A percentile compares a stretch with the other conserved stretches of the same genome.
Conservation (phyloP, 768 basidiomycete species). For the Mycena indigotica region DNA sequence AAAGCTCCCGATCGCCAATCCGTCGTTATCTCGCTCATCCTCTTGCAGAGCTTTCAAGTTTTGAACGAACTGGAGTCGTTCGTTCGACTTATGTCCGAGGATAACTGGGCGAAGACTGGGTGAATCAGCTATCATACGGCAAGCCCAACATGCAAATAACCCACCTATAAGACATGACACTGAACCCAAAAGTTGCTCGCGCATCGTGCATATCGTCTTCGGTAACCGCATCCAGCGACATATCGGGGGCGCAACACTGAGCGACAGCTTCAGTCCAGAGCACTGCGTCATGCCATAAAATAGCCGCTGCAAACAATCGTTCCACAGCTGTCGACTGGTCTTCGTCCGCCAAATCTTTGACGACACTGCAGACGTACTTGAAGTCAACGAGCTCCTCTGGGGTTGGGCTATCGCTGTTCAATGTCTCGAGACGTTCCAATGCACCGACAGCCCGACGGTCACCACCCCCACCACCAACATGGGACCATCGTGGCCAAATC, state of each 20-base stretch:
- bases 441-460: not conserved
- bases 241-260: constrained; percentile 1
- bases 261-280: not conserved
- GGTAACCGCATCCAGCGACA: constrained; percentile 1
- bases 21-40: not conserved
- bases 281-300: not conserved
- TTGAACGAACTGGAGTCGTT: constrained; percentile 4
- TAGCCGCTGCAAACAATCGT: not conserved
- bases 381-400: constrained; percentile 1
- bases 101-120: constrained; percentile 4
- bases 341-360: constrained; percentile 1
- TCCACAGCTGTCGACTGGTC: not conserved
- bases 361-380: not conserved
- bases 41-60: not conserved
- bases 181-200: constrained; percentile 3
- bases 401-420: constrained; percentile 1
- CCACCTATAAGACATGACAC: not conserved
- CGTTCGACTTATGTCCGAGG: not conserved
- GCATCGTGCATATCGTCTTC: constrained; percentile 4
- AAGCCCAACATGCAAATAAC: not conserved
- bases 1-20: not conserved
- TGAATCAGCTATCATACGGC: too few species aligned
- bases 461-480: constrained; percentile 11
- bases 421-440: not conserved
- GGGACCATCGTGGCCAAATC: constrained; percentile 24